A percentile compares a stretch with the other conserved stretches of the same genome.
Conservation (phyloP, 306 rosid species). For the Vigna mungo region DNA sequence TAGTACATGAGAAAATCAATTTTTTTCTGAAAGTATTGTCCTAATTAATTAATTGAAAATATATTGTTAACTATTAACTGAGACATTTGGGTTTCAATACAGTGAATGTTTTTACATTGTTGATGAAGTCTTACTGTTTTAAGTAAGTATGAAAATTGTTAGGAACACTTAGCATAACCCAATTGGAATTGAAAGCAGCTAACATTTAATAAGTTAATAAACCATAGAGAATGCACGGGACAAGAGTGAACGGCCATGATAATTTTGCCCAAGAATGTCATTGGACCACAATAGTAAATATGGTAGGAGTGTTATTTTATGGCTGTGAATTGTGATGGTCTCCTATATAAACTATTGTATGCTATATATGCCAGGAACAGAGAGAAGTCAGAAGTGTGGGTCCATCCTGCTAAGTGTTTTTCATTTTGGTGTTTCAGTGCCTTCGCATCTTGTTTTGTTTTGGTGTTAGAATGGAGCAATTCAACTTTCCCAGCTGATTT, state of each 20-base stretch:
- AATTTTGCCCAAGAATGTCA: slow-evolving; percentile 11
- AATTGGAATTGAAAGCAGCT: neutral
- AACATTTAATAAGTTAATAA: neutral
- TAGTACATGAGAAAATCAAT: slow-evolving; percentile 12
- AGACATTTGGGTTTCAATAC: neutral
- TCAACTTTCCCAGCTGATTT: neutral
- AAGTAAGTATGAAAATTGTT: neutral
- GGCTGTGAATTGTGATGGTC: slow-evolving; percentile 4
- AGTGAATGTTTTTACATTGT: neutral
- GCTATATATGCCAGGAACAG: neutral
- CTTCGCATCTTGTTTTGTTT: neutral
- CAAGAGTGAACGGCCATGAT: slow-evolving; percentile 10
- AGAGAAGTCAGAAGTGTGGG: neutral
- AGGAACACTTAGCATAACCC: neutral
- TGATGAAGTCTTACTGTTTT: neutral
- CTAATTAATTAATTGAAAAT: neutral
- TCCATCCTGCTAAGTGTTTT: slow-evolving; percentile 14
- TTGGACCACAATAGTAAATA: slow-evolving; percentile 25
- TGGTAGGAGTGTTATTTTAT: slow-evolving; percentile 1
- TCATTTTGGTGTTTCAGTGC: slow-evolving; percentile 24
- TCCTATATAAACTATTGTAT: neutral
- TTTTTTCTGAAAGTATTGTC: neutral
- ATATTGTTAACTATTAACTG: neutral
- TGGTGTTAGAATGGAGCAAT: neutral
- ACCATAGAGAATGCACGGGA: slow-evolving; percentile 4